These are phyloP conservation scores for Jackrogersella multiformis DNA, from an alignment of 495 filamentous ascomycete species.

Conservation along the genomic window DNA sequence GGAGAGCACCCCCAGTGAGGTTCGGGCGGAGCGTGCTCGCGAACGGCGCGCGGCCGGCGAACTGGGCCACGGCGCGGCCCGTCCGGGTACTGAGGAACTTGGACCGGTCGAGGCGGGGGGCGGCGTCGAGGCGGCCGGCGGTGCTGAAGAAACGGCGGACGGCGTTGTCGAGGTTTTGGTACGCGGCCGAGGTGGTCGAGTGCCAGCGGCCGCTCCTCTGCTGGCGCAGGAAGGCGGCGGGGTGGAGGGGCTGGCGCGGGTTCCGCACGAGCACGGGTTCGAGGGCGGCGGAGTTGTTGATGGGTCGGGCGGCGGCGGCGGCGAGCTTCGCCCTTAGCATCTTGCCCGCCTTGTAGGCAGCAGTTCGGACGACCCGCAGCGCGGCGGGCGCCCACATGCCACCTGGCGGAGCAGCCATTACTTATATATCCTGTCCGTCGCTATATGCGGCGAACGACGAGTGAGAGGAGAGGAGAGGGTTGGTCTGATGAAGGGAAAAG, in stretches of 20 bases:
- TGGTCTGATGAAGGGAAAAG: slow-evolving; percentile 30
- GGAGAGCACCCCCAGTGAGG: slow-evolving; percentile 85
- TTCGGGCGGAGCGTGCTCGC: slow-evolving; percentile 91
- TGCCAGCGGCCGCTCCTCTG: slow-evolving; percentile 75
- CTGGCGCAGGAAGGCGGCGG: slow-evolving; percentile 74
- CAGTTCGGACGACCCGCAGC: slow-evolving; percentile 73
- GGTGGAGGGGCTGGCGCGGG: slow-evolving; percentile 76
- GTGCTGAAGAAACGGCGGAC: slow-evolving; percentile 70
- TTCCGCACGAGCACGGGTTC: slow-evolving; percentile 62
- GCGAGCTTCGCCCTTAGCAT: slow-evolving; percentile 70
- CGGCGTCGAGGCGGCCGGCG: slow-evolving; percentile 54
- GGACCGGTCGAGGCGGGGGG: slow-evolving; percentile 66
- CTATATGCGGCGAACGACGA: slow-evolving; percentile 43
- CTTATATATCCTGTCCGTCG: slow-evolving; percentile 30
- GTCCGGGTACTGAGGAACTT: slow-evolving; percentile 72
- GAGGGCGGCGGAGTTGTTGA: slow-evolving; percentile 52
- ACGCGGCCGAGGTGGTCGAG: slow-evolving; percentile 63
- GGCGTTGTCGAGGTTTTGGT: slow-evolving; percentile 64
- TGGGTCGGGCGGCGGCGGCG: slow-evolving; percentile 61
- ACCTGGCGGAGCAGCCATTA: slow-evolving; percentile 74
- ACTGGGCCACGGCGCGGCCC: slow-evolving; percentile 69
- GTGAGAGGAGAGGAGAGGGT: slow-evolving; percentile 32
- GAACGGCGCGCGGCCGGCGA: slow-evolving; percentile 83
- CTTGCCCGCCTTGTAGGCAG: slow-evolving; percentile 69
- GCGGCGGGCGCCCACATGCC: slow-evolving; percentile 77